Percentiles rank a stretch among this genome's conserved stretches.
Conservation (phyloP, 2,329 filamentous ascomycete genomes). For the Talaromyces verruculosus region DNA sequence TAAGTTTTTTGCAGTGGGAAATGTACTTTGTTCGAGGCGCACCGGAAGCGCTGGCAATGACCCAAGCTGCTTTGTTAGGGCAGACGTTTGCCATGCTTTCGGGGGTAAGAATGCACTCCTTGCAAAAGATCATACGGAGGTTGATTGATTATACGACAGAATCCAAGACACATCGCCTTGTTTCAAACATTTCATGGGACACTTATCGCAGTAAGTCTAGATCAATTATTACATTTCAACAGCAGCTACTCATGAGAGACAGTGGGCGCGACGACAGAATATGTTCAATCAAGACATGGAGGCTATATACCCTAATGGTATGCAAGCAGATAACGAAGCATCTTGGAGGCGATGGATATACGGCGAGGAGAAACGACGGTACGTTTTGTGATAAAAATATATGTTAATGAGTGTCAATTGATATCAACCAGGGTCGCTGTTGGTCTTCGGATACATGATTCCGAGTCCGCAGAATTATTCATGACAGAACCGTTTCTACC, state of each 20-base stretch:
- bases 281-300: slow-evolving; percentile 1
- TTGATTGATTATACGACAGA: slow-evolving; percentile 10
- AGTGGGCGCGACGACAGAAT: slow-evolving; percentile 17
- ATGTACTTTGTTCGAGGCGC: slow-evolving; percentile 15
- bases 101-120: background rate
- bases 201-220: slow-evolving; percentile 4
- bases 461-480: slow-evolving; percentile 30
- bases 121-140: background rate
- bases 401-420: background rate
- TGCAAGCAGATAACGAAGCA: background rate
- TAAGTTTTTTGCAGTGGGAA: slow-evolving; percentile 7
- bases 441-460: slow-evolving; percentile 31
- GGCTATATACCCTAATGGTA: background rate
- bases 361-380: slow-evolving; percentile 16
- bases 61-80: slow-evolving; percentile 12
- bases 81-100: slow-evolving; percentile 19
- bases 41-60: slow-evolving; percentile 16
- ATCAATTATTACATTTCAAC: background rate
- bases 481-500: slow-evolving; percentile 27
- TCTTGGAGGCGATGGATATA: slow-evolving; percentile 16
- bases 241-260: background rate
- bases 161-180: slow-evolving; percentile 9
- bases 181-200: slow-evolving; percentile 17
- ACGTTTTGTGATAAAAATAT: background rate
- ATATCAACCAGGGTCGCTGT: background rate